Evolutionary conservation across 306 rosid genomes (phyloP), one percentile per base, ranked within the genome.

Genomic region (Dryas alaskensis): DNA sequence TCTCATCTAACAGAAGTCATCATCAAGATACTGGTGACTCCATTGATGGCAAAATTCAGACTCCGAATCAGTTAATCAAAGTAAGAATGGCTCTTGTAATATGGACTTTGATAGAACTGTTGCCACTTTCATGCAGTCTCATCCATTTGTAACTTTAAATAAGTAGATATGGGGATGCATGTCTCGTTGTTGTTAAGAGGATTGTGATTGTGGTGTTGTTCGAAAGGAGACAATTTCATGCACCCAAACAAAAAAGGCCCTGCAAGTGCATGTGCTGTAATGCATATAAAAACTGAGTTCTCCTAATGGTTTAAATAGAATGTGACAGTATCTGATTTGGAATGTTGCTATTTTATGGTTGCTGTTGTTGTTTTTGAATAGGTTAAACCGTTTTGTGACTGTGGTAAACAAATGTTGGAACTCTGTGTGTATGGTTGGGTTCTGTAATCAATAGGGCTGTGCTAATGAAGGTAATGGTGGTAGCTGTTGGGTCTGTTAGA

Each of bases 1-100:
- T 9, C 54, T 68, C 65, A 25, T 67, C 67, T 67, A 44, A 75
- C n/a, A 51, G 60, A 61, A 66, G 67, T 53, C 59, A 31, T 55
- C 31, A 57, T 76, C 50, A 58, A 73, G 68, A 78, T 65, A 69
- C 67, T 53, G 76, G 73, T 76, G 80, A 67, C 52, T 63, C 74
- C 45, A 10, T 50, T 44, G 67, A 12, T 51, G 25, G n/a, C 78
- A 64, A 67, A 65, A 58, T 75, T 44, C 74, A 46, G 61, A 78
- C 73, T 62, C 82, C 77, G 2, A 70, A 65, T 65, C 84, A 73
- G 60, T 57, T 86, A 52, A 73, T 55, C 39, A 74, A 76, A 80
- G 94, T 87, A 75, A 63, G 76, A 16, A 37, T 42, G 19, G n/a
- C 48, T 81, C 16, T 22, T 58, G 54, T 60, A 4, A 8, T 31